Base-by-base conservation (phyloP, 805 yeast genomes). In the Spathaspora gorwiae region DNA sequence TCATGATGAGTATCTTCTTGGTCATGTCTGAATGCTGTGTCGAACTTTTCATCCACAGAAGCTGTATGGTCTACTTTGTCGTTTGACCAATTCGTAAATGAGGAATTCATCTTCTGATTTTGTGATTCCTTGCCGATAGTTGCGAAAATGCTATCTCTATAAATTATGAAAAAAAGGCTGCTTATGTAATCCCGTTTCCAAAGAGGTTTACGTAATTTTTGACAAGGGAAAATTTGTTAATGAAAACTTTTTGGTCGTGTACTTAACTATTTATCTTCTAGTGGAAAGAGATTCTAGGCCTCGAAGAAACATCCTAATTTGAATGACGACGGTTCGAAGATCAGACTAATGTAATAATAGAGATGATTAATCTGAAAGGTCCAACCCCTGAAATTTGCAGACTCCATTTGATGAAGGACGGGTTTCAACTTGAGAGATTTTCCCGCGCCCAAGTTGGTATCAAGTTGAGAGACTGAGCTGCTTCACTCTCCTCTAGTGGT, bases 1-100 rank as follows among this genome's bases (percentile, higher is more conserved):
- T 51, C 64, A 6, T 38, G 46, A 45, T 52, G 34, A 42, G n/a
- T 12, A 10, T 40, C 41, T 9, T 29, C 41, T n/a, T 49, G 57
- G 29, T 57, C 61, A 12, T 64, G 47, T 7, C 61, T 59, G 48
- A 64, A 65, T 12, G 64, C 46, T 9, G 68, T 65, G 42, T 65
- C 68, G 37, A 63, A 62, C 48, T 60, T 61, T 35, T 57, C 64
- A 14, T 56, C 64, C 26, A 46, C 37, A 12, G 51, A 47, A 5
- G 48, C 53, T 26, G 43, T 44, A 14, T 43, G 41, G 15, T 58
- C 59, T 37, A 51, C 54, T 39, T 56, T 56, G 37, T 56, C 62
- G 35, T 53, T 52, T 37, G 47, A 47, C 65, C 66, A 62, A 26
- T 57, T 42, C 11, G 50, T 48, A 40, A 50, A 62, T 41, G 57